Base-by-base conservation (phyloP, 805 yeast species). In the Wickerhamomyces bovis region DNA sequence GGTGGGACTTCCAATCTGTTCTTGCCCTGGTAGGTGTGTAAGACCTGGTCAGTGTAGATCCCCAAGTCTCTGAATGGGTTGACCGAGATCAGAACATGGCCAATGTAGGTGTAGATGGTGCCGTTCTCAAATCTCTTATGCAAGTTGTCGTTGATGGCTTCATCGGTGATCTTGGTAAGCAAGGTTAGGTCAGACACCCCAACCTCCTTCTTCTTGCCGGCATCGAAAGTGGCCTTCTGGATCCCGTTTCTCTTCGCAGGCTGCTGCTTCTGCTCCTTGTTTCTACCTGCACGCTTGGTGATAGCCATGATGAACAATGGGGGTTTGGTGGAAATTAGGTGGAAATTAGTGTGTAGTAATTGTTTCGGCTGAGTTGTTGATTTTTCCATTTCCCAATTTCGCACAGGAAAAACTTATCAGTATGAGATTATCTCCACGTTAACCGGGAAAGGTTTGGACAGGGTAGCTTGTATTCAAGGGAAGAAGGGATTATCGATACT, bases 51-150 rank as follows among this genome's bases (percentile, higher is more conserved):
- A 8, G 97, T 89, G 68, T 94, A 94, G 44, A 94, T 94, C 2
- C 99, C 99, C 60, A 94, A 72, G 64, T 94, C 99, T 53, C 89
- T 81, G 70, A 94, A 94, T 3, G 99, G 99, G 60, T 94, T 94
- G 43, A 94, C 96, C 5, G 97, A 89, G 57, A 94, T 94, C 63
- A 94, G 75, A 59, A 89, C 96, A 71, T 89, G 95, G 0, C 96
- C 96, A 62, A 89, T 89, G 64, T 88, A 89, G 0, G 96, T 90
- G 64, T 94, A 94, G 53, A 94, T 94, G 28, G 89, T 76, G 22
- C 87, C 94, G 61, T 89, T 89, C 69, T 84, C 79, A 65, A 94
- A 94, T 50, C 99, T 73, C 63, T 89, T 88, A 61, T 88, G 80
- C 54, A 94, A 71, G 66, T 94, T 94, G 18, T 90, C 96, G 62